Evolutionary conservation across 2,329 filamentous ascomycete genomes (phyloP), one percentile per base, ranked within the genome.

Genomic region (Blastomyces emzantsi): DNA sequence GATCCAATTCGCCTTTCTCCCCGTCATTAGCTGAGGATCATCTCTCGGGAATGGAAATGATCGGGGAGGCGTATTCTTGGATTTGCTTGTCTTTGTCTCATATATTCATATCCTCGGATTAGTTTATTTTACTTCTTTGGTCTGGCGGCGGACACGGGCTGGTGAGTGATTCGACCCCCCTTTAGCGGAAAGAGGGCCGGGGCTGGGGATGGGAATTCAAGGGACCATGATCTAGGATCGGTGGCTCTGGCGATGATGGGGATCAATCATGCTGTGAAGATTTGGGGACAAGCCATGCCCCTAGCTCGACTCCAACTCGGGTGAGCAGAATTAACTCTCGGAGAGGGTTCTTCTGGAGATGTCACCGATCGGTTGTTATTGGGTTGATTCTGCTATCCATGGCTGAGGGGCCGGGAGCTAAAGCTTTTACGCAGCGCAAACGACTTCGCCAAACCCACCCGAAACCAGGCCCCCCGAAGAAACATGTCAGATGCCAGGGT

Each of bases 301-400:
- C 28, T n/a, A 55, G 28, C 28, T 9, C 25, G 5, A 36, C 52
- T 33, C 28, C 28, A 36, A n/a, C 17, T 33, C 7, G 25, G 13
- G 17, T 33, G 52, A 33, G 52, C 36, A 55, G 30, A 36, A 55
- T 30, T 33, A 33, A 30, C 25, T n/a, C 9, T 0, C 13, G 25
- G 13, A 55, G 51, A 30, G 22, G n/a, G 19, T 39, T 22, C n/a
- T n/a, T 30, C 41, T 45, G 41, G 54, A 33, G 8, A 55, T 41
- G 55, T 57, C 55, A 41, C 55, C 33, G 55, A 41, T 57, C 30
- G 36, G 55, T 36, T 57, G 25, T 43, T 17, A 41, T 36, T 57
- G 55, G 55, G 33, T 41, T 57, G 33, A 41, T 43, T 7, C 28
- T 30, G 15, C 30, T 36, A 41, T 57, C 54, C 54, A 41, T 57